Evolutionary conservation across 495 filamentous ascomycete species (phyloP).

Genomic region (Eremomyces bilateralis): DNA sequence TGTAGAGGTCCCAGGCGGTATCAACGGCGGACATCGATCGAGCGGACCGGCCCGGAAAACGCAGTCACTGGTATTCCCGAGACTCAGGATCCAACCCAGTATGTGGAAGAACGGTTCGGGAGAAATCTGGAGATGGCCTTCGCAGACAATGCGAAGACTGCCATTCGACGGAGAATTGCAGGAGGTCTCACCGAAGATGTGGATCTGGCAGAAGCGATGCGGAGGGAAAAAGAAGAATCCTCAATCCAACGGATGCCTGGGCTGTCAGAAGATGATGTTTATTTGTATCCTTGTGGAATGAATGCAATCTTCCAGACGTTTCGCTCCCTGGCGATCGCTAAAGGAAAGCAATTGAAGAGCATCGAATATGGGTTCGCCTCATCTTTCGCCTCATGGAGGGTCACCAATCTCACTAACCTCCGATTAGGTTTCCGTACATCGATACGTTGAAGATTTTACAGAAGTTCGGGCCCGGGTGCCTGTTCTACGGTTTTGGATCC

Average conservation of each 20-base stretch:
- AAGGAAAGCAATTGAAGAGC: constrained; percentile 39
- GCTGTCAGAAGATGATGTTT: constrained; percentile 75
- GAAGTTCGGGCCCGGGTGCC: constrained; percentile 80
- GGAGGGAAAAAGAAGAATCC: constrained; percentile 18
- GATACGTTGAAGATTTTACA: constrained; percentile 88
- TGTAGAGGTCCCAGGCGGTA: constrained; percentile 29
- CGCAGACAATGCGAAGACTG: constrained; percentile 60
- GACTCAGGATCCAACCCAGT: constrained; percentile 48
- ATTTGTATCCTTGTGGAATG: constrained; percentile 78
- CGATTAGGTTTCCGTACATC: constrained; percentile 64
- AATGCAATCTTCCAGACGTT: constrained; percentile 83
- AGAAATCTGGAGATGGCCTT: constrained; percentile 66
- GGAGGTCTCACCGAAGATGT: constrained; percentile 57
- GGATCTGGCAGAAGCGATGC: constrained; percentile 42
- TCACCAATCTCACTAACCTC: not conserved
- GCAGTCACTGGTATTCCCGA: constrained; percentile 15
- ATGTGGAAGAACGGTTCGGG: constrained; percentile 88
- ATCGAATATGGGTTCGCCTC: constrained; percentile 39
- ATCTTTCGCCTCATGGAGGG: not conserved
- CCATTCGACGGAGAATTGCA: constrained; percentile 70
- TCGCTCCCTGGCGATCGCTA: constrained; percentile 38
- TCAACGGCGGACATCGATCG: constrained; percentile 34
- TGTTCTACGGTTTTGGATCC: constrained; percentile 77
- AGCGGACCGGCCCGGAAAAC: constrained; percentile 7
- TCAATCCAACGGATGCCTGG: constrained; percentile 28